Evolutionary conservation across 208 protist genomes (phyloP).

Genomic region (Porcisia hertigi): DNA sequence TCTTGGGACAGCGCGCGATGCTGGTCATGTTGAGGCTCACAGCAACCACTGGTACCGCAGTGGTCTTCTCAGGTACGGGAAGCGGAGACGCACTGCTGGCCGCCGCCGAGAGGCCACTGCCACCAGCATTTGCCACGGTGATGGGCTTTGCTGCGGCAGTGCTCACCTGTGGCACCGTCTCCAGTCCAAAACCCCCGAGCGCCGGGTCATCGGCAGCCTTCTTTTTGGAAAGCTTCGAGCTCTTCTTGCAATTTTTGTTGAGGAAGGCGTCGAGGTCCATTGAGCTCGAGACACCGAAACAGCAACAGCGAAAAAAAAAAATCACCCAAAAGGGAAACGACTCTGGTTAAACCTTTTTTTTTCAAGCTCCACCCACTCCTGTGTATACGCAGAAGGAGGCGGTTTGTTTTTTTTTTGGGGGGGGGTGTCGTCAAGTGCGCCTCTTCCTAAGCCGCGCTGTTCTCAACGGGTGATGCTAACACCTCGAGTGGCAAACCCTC

Average conservation of each 20-base stretch:
- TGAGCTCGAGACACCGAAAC: background rate
- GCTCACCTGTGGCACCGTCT: constrained; percentile 30
- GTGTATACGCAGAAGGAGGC: no score
- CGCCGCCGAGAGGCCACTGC: background rate
- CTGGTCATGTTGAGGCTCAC: constrained; percentile 26
- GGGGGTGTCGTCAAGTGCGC: background rate
- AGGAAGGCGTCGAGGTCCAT: constrained; percentile 74
- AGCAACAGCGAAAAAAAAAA: background rate
- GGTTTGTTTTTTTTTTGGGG: no score
- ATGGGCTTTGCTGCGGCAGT: constrained; percentile 3
- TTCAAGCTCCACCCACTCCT: no score
- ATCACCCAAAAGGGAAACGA: background rate
- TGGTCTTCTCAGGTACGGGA: constrained; percentile 13
- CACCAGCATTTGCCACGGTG: background rate
- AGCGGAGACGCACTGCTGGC: background rate
- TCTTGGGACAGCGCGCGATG: constrained; percentile 45
- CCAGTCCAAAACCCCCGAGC: constrained; percentile 44
- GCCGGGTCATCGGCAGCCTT: constrained; percentile 48
- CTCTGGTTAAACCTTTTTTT: no score
- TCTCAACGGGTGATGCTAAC: background rate
- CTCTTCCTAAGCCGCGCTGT: background rate
- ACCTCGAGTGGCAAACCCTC: background rate
- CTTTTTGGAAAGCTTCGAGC: constrained; percentile 52
- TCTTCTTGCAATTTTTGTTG: constrained; percentile 72
- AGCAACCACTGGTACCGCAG: constrained; percentile 12